Conservation (phyloP, 139 green algal species). For the Gonium pectorale region DNA sequence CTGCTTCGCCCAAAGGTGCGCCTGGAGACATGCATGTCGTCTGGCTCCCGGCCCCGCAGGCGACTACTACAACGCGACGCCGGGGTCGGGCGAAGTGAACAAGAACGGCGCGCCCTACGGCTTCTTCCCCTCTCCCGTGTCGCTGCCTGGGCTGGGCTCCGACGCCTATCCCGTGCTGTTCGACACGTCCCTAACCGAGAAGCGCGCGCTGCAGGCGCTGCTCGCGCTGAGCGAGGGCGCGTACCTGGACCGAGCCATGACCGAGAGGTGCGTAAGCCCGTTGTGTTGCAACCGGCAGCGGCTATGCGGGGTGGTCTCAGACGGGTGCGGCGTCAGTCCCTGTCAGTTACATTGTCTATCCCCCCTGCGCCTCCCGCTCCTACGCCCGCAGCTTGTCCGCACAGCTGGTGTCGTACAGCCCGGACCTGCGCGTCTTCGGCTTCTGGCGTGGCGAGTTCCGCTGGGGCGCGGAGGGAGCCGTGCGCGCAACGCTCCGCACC, state of each 20-base stretch:
- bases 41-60: too few species aligned
- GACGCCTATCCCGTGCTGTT: constrained; percentile 29
- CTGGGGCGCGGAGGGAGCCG: background rate
- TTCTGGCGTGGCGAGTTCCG: background rate
- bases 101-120: constrained; percentile 27
- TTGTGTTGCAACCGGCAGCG: too few species aligned
- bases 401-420: constrained; percentile 26
- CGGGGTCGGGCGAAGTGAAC: background rate
- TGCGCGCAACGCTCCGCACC: background rate
- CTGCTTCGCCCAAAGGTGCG: too few species aligned
- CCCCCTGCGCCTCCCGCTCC: too few species aligned
- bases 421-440: constrained; percentile 24
- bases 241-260: constrained; percentile 6
- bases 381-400: constrained; percentile 28
- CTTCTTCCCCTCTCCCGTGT: background rate
- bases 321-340: too few species aligned
- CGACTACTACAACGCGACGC: constrained; percentile 25
- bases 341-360: too few species aligned
- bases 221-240: background rate
- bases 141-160: background rate
- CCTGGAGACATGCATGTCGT: too few species aligned
- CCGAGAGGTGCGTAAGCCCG: constrained; percentile 7
- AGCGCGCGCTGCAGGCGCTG: background rate
- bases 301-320: too few species aligned
- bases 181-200: background rate